Percentiles rank a stretch among this genome's conserved stretches.
These are phyloP conservation scores for Eucalyptus sp. DNA, from an alignment of 345 rosid genomes.

Conservation along the genomic window DNA sequence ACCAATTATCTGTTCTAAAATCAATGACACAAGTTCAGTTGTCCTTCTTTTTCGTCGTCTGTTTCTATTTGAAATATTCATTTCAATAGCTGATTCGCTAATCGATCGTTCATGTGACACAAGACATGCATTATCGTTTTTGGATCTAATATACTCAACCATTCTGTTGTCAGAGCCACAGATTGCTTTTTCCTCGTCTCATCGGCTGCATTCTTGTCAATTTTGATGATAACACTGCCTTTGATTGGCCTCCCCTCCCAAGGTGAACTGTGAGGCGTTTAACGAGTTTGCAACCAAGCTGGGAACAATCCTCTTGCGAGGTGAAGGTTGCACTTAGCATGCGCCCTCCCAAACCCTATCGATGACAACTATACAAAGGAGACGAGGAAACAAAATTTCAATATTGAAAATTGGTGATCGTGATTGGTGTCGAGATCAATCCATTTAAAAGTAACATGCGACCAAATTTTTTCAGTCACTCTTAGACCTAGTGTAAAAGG, in stretches of 20 bases:
- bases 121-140: constrained; percentile 62
- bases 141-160: constrained; percentile 71
- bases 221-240: constrained; percentile 53
- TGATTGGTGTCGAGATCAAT: too few species aligned
- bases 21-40: neutral
- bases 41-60: constrained; percentile 20
- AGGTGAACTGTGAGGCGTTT: too few species aligned
- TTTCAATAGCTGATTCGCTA: constrained; percentile 56
- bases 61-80: constrained; percentile 59
- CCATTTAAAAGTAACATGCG: too few species aligned
- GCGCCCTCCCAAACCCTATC: too few species aligned
- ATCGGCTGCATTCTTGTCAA: constrained; percentile 29
- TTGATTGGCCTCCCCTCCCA: constrained; percentile 47
- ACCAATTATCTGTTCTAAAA: neutral
- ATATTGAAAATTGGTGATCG: too few species aligned
- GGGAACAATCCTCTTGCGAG: too few species aligned
- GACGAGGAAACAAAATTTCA: too few species aligned
- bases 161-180: constrained; percentile 69
- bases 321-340: too few species aligned
- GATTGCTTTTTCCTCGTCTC: constrained; percentile 47
- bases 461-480: too few species aligned
- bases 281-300: too few species aligned
- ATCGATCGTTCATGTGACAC: constrained; percentile 64
- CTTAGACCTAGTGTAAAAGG: too few species aligned
- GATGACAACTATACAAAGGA: too few species aligned